A percentile compares a stretch with the other conserved stretches of the same genome.
phyloP scores from a whole-genome alignment of 2,329 filamentous ascomycete species.

The Diaporthe vexans region DNA sequence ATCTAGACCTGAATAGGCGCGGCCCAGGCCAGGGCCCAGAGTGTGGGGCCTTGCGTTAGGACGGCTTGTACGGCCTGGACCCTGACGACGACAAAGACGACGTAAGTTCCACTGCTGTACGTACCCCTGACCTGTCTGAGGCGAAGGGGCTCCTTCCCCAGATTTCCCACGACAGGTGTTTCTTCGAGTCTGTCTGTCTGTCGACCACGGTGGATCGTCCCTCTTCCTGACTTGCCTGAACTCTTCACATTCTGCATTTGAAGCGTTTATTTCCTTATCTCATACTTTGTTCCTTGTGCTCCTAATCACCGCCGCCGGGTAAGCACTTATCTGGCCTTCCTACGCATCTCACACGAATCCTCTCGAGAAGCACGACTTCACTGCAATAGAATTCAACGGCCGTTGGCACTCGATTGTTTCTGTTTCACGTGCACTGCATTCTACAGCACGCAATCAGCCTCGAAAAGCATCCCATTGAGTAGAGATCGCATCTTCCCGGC shows the following conservation, averaged over 20 bases:
- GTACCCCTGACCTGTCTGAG: conserved; percentile 11
- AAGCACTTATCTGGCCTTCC: conserved; percentile 1
- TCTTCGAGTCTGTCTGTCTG: not conserved
- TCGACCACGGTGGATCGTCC: not conserved
- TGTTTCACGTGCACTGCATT: conserved; percentile 12
- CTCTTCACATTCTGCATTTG: not conserved
- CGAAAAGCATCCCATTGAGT: not conserved
- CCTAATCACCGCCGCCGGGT: not conserved
- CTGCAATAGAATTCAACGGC: not conserved
- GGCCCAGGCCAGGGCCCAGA: not conserved
- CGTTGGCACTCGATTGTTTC: not conserved
- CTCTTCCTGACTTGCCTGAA: not conserved
- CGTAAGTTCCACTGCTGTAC: not conserved
- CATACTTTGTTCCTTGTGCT: not conserved
- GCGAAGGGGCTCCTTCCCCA: conserved; percentile 18
- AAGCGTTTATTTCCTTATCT: not conserved
- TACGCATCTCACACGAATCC: not conserved
- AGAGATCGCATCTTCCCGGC: not conserved
- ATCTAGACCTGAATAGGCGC: conserved; percentile 34
- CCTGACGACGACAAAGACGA: conserved; percentile 36
- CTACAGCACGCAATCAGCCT: conserved; percentile 17
- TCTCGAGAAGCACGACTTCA: not conserved
- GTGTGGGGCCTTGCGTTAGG: not conserved
- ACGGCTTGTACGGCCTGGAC: conserved; percentile 19
- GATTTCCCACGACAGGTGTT: conserved; percentile 29